phyloP scores from a whole-genome alignment of 305 asterid genomes.

The Solanum hybrid region DNA sequence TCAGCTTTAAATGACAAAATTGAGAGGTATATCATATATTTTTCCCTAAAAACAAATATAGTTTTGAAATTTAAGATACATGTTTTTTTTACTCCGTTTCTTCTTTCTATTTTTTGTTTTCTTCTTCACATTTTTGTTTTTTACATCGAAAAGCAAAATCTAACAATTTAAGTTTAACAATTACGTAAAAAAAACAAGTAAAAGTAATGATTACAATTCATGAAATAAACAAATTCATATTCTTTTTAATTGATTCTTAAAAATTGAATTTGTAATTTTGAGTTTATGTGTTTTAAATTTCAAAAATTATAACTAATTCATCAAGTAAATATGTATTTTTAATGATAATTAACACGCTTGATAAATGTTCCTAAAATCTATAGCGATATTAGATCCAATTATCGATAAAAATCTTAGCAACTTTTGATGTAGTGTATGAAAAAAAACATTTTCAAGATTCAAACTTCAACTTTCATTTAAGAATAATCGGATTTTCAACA shows the following conservation, averaged over 20 bases:
- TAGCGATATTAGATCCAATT: too few relatives aligned
- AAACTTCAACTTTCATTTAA: neutral
- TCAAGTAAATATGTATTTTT: too few relatives aligned
- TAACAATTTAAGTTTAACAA: neutral
- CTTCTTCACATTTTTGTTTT: neutral
- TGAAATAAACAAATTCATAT: neutral
- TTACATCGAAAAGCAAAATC: neutral
- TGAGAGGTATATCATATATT: too few relatives aligned
- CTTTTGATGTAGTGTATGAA: too few relatives aligned
- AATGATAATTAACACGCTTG: too few relatives aligned
- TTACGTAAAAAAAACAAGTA: neutral
- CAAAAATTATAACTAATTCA: too few relatives aligned
- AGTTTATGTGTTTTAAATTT: neutral
- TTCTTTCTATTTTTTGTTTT: neutral
- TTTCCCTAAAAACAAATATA: neutral
- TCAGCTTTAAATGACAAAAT: too few relatives aligned
- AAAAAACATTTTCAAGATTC: neutral
- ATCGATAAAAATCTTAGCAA: neutral
- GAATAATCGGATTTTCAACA: neutral
- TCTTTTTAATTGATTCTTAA: neutral
- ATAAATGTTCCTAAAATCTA: fast-evolving
- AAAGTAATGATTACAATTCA: neutral
- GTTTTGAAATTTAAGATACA: neutral
- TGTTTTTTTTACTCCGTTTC: neutral
- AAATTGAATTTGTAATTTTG: neutral